phyloP scores from a whole-genome alignment of 1,284 basidiomycete species.

The Taiwanofungus camphoratus region DNA sequence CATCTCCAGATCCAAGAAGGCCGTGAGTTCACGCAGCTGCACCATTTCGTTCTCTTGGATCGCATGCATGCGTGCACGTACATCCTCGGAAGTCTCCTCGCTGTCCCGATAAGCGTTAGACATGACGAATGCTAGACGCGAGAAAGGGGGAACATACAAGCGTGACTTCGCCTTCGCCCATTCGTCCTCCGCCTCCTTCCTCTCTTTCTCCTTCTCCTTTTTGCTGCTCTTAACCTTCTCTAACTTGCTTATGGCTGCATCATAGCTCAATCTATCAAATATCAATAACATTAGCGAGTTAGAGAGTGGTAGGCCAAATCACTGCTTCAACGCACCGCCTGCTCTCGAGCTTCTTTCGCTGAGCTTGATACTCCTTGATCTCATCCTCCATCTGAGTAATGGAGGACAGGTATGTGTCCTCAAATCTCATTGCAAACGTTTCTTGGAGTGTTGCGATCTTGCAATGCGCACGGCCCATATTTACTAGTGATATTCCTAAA shows the following conservation, averaged over 20 bases:
- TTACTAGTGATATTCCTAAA: constrained; percentile 62
- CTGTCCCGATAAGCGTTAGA: constrained; percentile 32
- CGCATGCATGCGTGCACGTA: constrained; percentile 64
- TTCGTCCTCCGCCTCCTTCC: constrained; percentile 70
- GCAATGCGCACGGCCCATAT: constrained; percentile 76
- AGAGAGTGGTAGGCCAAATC: background rate
- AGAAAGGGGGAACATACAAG: constrained; percentile 51
- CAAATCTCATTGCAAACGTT: constrained; percentile 63
- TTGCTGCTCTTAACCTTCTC: constrained; percentile 64
- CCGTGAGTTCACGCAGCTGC: constrained; percentile 63
- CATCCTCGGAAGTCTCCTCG: constrained; percentile 78
- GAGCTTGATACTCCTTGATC: constrained; percentile 65
- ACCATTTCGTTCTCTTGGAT: constrained; percentile 74
- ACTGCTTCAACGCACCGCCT: constrained; percentile 43
- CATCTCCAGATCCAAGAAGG: constrained; percentile 66
- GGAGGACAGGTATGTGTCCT: constrained; percentile 65
- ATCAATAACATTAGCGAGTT: background rate
- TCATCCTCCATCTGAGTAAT: constrained; percentile 57
- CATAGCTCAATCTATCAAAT: constrained; percentile 57
- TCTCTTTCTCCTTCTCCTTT: constrained; percentile 69
- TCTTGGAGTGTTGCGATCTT: constrained; percentile 79
- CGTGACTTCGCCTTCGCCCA: constrained; percentile 60
- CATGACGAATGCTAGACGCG: background rate
- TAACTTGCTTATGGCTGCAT: constrained; percentile 62
- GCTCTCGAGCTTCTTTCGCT: constrained; percentile 78